Percentiles rank a stretch among this genome's conserved stretches.
Conservation (phyloP, 768 basidiomycete genomes). For the Chlorophyllum brunneum region DNA sequence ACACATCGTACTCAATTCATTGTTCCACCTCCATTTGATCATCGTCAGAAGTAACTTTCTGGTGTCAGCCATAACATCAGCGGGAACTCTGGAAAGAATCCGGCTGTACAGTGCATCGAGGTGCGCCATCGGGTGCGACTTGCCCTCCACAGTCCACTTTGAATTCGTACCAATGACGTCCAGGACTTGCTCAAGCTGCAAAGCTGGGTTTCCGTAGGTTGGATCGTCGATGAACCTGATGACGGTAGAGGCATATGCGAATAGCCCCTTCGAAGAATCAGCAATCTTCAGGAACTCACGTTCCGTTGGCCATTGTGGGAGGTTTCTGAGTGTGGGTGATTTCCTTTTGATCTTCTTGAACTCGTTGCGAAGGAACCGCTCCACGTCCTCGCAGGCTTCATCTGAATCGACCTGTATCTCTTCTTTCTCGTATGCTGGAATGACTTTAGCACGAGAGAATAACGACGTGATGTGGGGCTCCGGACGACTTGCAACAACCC, state of each 20-base stretch:
- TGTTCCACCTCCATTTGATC: too few relatives aligned
- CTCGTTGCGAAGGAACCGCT: constrained; percentile 12
- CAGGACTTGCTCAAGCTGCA: too few relatives aligned
- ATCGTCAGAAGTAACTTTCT: too few relatives aligned
- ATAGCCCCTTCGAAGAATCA: too few relatives aligned
- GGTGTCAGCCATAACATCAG: too few relatives aligned
- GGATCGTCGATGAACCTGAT: constrained; percentile 17
- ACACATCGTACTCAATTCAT: too few relatives aligned
- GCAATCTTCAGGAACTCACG: constrained; percentile 15
- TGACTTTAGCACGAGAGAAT: constrained; percentile 3
- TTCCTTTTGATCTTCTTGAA: constrained; percentile 8
- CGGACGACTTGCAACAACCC: constrained; percentile 24
- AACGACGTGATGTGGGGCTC: constrained; percentile 19
- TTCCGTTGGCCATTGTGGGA: constrained; percentile 17
- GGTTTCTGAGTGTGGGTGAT: neutral
- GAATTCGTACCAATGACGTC: too few relatives aligned
- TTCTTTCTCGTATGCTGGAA: neutral
- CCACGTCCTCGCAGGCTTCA: constrained; percentile 17
- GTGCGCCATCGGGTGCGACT: too few relatives aligned
- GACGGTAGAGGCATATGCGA: constrained; percentile 21
- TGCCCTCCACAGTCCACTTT: too few relatives aligned
- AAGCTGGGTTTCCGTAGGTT: neutral
- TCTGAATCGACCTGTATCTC: constrained; percentile 12
- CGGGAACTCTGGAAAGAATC: too few relatives aligned
- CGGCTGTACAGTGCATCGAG: too few relatives aligned